Evolutionary conservation across 345 rosid genomes (phyloP).

Genomic region (Ricinus communis): DNA sequence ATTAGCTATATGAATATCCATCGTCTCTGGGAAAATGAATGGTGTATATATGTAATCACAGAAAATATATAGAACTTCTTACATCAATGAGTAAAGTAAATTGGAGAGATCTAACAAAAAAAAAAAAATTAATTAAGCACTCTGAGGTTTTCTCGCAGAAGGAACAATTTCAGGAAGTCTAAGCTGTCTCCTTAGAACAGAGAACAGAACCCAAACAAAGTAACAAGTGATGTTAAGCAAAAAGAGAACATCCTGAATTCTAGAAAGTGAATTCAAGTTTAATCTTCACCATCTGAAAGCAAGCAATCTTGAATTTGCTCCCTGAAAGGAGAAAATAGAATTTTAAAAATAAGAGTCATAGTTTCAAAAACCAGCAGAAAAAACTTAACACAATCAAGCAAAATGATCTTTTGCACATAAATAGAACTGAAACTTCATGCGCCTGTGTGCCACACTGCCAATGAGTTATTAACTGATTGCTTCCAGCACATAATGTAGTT

Average conservation of each 20-base stretch:
- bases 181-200: background rate
- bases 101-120: background rate
- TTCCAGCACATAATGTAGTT: too few relatives aligned
- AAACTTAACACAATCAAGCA: background rate
- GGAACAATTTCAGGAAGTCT: background rate
- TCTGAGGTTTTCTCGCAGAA: background rate
- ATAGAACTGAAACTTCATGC: background rate
- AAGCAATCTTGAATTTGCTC: constrained; percentile 75
- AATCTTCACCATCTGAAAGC: constrained; percentile 65
- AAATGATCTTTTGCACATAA: background rate
- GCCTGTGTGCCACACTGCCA: too few relatives aligned
- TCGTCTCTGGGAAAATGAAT: too few relatives aligned
- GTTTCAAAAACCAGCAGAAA: background rate
- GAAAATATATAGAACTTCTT: background rate
- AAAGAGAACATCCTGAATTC: background rate
- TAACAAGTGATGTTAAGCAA: background rate
- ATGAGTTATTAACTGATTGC: too few relatives aligned
- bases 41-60: too few relatives aligned
- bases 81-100: background rate
- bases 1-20: too few relatives aligned
- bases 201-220: too few relatives aligned
- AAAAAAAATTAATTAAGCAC: background rate
- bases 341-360: background rate
- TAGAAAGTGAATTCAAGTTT: constrained; percentile 30
- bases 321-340: constrained; percentile 42